phyloP scores from a whole-genome alignment of 768 basidiomycete species.

The Agaricus blazei region DNA sequence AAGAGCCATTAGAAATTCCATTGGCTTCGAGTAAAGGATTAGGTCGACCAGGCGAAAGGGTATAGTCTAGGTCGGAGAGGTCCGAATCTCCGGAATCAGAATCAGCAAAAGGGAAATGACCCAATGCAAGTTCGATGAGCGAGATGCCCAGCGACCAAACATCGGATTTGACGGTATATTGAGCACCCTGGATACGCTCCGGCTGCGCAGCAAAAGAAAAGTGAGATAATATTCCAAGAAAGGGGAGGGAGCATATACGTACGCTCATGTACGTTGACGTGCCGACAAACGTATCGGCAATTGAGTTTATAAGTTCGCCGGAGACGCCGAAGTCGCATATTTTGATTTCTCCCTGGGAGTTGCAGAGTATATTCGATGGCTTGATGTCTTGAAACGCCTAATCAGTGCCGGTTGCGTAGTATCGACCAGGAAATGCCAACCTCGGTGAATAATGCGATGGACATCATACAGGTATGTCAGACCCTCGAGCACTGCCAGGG shows the following conservation, averaged over 20 bases:
- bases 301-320: conserved; percentile 97
- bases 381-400: conserved; percentile 74
- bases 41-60: conserved; percentile 68
- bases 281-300: conserved; percentile 98
- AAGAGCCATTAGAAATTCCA: not conserved
- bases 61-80: conserved; percentile 72
- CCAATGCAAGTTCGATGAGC: conserved; percentile 93
- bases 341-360: conserved; percentile 94
- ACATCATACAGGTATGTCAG: conserved; percentile 96
- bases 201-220: conserved; percentile 50
- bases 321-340: conserved; percentile 99
- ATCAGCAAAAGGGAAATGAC: conserved; percentile 94
- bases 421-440: conserved; percentile 36
- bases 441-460: conserved; percentile 97
- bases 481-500: conserved; percentile 92
- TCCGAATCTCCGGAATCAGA: conserved; percentile 38
- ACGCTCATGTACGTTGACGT: conserved; percentile 99
- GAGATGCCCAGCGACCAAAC: conserved; percentile 99
- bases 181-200: conserved; percentile 97
- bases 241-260: conserved; percentile 26
- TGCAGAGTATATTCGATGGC: conserved; percentile 95
- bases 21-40: conserved; percentile 34
- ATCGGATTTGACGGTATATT: conserved; percentile 98
- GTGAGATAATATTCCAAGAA: conserved; percentile 11
- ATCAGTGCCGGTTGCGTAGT: not conserved